Base-by-base conservation (phyloP, 176 grass and related monocot genomes). In the Oryza brachyantha region DNA sequence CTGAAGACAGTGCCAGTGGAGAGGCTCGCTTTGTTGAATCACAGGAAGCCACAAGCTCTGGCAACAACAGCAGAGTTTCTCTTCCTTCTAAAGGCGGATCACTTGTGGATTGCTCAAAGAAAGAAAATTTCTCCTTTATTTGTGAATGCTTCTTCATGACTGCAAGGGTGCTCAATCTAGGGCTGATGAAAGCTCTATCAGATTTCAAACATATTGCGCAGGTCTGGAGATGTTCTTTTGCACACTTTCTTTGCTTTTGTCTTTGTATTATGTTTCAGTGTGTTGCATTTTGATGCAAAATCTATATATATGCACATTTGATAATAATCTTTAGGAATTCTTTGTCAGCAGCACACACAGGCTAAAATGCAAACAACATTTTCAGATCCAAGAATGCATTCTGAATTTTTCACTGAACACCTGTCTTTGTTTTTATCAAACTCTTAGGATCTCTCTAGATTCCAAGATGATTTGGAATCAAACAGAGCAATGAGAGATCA, bases 61-160 rank as follows among this genome's bases (percentile, higher is more conserved):
- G 81, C 38, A 86, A 62, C 59, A 79, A 77, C 82, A 90, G 48
- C 70, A 62, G 58, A 17, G 4, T 43, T 80, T 79, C 86, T 73
- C 25, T 64, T 72, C 64, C 72, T 48, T 82, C 80, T 70, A 81
- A 84, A 72, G 66, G 48, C 38, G 81, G 72, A 64, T 26, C 88
- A 45, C 62, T 82, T 58, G 64, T 68, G 81, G 74, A 66, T 64
- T 72, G 61, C 66, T 57, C 80, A 75, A 98, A 83, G 63, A 93
- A 92, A 76, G 87, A 92, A 2, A 98, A 94, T 55, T 98, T 87
- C 72, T 94, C 92, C 35, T 98, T 98, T 88, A 89, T 94, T 82
- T 98, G 95, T 0, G 92, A 98, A 74, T 98, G 90, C 81, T 98
- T 94, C 83, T 98, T 98, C 85, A 98, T 98, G 95, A 94, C 92